These are phyloP conservation scores for Pogostemon cablin DNA, from an alignment of 257 asterid genomes.

Conservation along the genomic window DNA sequence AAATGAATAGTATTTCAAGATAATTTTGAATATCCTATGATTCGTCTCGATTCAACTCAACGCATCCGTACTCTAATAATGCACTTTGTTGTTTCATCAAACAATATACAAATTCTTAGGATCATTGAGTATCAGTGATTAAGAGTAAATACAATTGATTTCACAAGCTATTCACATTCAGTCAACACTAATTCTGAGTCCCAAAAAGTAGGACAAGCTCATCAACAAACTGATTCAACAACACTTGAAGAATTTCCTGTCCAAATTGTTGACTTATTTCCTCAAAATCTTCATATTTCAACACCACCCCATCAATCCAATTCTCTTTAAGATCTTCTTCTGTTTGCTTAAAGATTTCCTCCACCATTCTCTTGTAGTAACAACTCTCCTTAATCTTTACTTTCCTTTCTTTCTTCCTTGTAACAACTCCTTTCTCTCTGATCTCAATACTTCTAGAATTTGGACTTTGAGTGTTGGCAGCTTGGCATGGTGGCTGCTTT, in stretches of 20 bases:
- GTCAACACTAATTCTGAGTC: not conserved
- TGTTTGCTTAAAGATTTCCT: conserved; percentile 39
- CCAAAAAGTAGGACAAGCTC: conserved; percentile 38
- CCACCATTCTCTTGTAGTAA: conserved; percentile 36
- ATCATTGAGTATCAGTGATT: not conserved
- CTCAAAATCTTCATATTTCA: conserved; percentile 42
- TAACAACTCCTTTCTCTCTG: conserved; percentile 6
- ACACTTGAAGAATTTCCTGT: conserved; percentile 44
- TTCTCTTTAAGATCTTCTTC: conserved; percentile 42
- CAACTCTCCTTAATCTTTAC: conserved; percentile 28
- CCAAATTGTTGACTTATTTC: conserved; percentile 46
- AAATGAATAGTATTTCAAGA: too few relatives aligned
- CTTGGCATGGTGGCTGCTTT: conserved; percentile 1
- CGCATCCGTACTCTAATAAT: too few relatives aligned
- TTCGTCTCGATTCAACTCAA: too few relatives aligned
- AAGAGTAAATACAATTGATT: not conserved
- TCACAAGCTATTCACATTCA: not conserved
- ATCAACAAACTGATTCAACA: conserved; percentile 46
- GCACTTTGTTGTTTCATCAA: not conserved
- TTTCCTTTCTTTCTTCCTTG: conserved; percentile 24
- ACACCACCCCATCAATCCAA: conserved; percentile 38
- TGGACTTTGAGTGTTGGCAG: conserved; percentile 4
- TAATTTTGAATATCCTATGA: too few relatives aligned
- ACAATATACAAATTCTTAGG: not conserved
- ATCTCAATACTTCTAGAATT: conserved; percentile 9